A percentile compares a stretch with the other conserved stretches of the same genome.
Evolutionary conservation across 164 flowering plant genomes (phyloP).

Genomic region (Sedum album): DNA sequence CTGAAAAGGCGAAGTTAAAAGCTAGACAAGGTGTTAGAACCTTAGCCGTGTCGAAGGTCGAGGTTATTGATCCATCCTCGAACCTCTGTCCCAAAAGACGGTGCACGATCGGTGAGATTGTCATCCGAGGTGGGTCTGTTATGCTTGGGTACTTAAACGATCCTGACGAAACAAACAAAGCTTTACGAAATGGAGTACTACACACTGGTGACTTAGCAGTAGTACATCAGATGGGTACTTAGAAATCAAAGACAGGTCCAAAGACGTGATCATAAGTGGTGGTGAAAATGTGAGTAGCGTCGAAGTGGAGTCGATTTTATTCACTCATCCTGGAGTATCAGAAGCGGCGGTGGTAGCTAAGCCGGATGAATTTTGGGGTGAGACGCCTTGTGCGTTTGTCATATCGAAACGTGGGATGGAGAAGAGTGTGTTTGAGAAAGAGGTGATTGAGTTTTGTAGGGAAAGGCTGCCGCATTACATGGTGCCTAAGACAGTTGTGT

Average conservation of each 20-base stretch:
- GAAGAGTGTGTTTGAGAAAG: not conserved
- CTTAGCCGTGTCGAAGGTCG: not conserved
- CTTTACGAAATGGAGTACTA: not conserved
- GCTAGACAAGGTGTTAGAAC: not conserved
- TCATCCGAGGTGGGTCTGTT: not conserved
- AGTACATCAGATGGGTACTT: not conserved
- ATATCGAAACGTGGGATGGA: not conserved
- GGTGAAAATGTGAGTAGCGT: constrained; percentile 5
- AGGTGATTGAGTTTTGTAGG: constrained; percentile 1
- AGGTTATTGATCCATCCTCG: not conserved
- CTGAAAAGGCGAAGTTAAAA: not conserved
- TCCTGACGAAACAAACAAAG: not conserved
- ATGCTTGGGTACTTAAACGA: constrained; percentile 3
- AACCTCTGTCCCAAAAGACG: not conserved
- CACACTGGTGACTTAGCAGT: constrained; percentile 1
- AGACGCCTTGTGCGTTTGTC: constrained; percentile 5
- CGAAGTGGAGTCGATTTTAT: not conserved
- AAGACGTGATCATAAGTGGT: constrained; percentile 9
- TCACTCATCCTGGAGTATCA: not conserved
- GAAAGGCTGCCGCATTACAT: constrained; percentile 3
- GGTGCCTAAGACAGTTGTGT: not conserved
- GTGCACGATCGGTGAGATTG: not conserved
- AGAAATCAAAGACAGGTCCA: constrained; percentile 1
- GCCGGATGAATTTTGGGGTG: not conserved
- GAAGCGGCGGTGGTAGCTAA: constrained; percentile 4